Evolutionary conservation across 2,329 filamentous ascomycete genomes (phyloP).

Genomic region (Didymella pinodella): DNA sequence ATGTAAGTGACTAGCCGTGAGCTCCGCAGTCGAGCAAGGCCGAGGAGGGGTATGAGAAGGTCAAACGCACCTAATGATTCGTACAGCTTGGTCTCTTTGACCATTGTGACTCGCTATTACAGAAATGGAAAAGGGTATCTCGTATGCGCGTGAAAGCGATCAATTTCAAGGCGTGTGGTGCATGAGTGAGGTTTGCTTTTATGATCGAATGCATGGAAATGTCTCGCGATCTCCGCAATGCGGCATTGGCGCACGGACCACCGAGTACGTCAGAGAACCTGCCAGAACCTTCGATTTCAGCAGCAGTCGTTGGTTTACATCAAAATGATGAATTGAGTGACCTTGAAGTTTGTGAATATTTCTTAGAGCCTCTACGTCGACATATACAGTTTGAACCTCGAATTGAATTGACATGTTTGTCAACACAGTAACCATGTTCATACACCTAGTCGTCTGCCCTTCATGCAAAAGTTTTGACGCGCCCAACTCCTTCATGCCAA

Average conservation of each 20-base stretch:
- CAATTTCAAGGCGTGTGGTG: constrained; percentile 26
- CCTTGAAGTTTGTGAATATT: constrained; percentile 22
- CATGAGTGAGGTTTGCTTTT: constrained; percentile 39
- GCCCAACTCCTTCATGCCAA: constrained; percentile 47
- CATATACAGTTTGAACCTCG: constrained; percentile 30
- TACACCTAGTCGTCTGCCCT: constrained; percentile 36
- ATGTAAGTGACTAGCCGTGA: constrained; percentile 20
- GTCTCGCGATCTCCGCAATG: constrained; percentile 41
- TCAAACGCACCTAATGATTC: constrained; percentile 69
- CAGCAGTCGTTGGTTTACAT: constrained; percentile 3
- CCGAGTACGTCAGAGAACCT: constrained; percentile 45
- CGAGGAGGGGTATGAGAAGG: constrained; percentile 35
- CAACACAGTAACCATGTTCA: constrained; percentile 31
- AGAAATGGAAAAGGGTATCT: constrained; percentile 21
- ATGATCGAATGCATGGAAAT: constrained; percentile 33
- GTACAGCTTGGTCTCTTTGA: constrained; percentile 95
- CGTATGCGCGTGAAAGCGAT: constrained; percentile 23
- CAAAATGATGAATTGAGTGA: constrained; percentile 4
- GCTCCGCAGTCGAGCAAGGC: constrained; percentile 16
- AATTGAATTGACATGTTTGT: constrained; percentile 33
- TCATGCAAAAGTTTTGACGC: constrained; percentile 39
- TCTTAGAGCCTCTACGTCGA: constrained; percentile 25
- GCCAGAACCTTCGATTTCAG: constrained; percentile 48
- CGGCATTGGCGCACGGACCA: constrained; percentile 29
- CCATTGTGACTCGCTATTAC: constrained; percentile 67